Percentiles rank a stretch among this genome's conserved stretches.
Conservation (phyloP, 2,329 filamentous ascomycete genomes). For the Aspergillus awamori region DNA sequence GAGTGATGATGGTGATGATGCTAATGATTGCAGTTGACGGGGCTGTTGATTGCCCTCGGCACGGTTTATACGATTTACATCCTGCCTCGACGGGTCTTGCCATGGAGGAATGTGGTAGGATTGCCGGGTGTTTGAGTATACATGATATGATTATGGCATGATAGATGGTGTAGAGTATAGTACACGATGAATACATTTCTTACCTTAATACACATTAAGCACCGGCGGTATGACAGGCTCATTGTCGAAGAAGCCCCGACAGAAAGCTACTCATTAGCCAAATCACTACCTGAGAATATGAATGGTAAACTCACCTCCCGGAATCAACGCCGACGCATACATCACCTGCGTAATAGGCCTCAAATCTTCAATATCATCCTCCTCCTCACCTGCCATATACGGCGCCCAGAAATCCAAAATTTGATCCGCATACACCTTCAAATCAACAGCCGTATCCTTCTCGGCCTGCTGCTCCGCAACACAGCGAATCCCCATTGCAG, state of each 20-base stretch:
- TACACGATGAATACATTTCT: not conserved
- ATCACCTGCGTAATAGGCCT: slow-evolving; percentile 60
- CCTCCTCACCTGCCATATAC: slow-evolving; percentile 39
- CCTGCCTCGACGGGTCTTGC: slow-evolving; percentile 48
- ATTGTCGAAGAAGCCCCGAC: slow-evolving; percentile 36
- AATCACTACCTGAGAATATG: too few relatives aligned
- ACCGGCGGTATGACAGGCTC: slow-evolving; percentile 28
- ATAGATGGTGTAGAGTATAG: not conserved
- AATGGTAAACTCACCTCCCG: slow-evolving; percentile 53
- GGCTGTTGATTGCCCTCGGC: slow-evolving; percentile 51
- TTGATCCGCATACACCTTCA: slow-evolving; percentile 36
- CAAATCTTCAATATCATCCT: slow-evolving; percentile 47
- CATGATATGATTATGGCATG: not conserved
- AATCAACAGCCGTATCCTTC: slow-evolving; percentile 35
- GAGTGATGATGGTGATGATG: not conserved
- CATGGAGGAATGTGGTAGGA: slow-evolving; percentile 52
- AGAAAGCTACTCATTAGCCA: slow-evolving; percentile 35
- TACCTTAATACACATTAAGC: not conserved
- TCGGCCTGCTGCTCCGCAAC: slow-evolving; percentile 39
- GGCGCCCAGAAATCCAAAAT: slow-evolving; percentile 45
- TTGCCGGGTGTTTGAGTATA: slow-evolving; percentile 39
- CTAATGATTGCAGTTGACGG: slow-evolving; percentile 48
- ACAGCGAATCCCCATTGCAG: slow-evolving; percentile 53
- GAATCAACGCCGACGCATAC: slow-evolving; percentile 59
- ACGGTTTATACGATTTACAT: slow-evolving; percentile 57